Evolutionary conservation across 192 early-diverging fungal species (phyloP).

Genomic region (Oehlia diaphana): DNA sequence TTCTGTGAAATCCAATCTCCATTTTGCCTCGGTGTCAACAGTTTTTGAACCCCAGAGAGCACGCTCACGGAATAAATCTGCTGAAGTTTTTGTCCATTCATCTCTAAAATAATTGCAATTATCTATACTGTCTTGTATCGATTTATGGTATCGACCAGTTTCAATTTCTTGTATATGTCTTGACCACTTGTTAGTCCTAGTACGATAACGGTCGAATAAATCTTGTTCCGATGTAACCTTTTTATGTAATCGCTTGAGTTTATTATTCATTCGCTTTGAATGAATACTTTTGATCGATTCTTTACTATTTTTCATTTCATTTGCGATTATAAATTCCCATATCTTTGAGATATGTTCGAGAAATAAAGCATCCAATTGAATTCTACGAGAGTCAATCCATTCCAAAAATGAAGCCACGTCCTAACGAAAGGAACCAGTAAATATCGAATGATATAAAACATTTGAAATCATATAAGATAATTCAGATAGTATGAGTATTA

Average conservation of each 20-base stretch:
- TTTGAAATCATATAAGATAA: not conserved
- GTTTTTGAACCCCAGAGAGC: conserved; percentile 60
- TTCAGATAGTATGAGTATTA: conserved; percentile 3
- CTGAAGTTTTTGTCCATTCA: conserved; percentile 60
- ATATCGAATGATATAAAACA: not conserved
- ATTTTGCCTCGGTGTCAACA: conserved; percentile 29
- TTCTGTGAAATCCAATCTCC: conserved; percentile 64
- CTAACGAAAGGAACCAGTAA: conserved; percentile 32
- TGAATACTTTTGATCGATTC: conserved; percentile 50
- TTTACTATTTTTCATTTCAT: conserved; percentile 52
- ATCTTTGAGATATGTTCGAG: conserved; percentile 50
- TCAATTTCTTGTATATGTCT: conserved; percentile 62
- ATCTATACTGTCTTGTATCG: conserved; percentile 57
- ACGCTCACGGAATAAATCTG: conserved; percentile 55
- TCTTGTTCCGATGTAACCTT: conserved; percentile 44
- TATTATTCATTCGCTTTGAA: conserved; percentile 49
- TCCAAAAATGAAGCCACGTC: conserved; percentile 55
- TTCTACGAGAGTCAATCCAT: conserved; percentile 55
- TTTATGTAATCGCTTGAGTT: conserved; percentile 52
- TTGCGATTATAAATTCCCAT: conserved; percentile 58
- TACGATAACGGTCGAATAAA: conserved; percentile 49
- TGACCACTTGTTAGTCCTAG: conserved; percentile 55
- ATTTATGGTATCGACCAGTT: conserved; percentile 51
- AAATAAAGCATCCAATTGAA: conserved; percentile 58
- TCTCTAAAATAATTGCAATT: conserved; percentile 58